Conservation (phyloP, 1,284 basidiomycete species). For the Boletus sp. region DNA sequence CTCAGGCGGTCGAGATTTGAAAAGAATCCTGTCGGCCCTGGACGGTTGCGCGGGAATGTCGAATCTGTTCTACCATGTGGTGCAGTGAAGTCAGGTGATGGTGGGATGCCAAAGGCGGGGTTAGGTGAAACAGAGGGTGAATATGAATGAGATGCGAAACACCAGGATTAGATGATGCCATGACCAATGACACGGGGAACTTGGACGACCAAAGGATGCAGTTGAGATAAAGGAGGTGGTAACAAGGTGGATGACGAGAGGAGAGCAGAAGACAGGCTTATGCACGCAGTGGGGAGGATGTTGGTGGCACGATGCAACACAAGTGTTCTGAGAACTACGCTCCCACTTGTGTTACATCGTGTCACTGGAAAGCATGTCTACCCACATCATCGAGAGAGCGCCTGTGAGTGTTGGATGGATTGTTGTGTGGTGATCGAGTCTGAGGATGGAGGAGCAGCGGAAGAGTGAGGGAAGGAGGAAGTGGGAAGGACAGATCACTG, state of each 20-base stretch:
- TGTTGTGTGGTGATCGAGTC: background rate
- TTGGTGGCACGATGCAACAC: conserved; percentile 23
- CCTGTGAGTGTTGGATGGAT: background rate
- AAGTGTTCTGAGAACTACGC: conserved; percentile 51
- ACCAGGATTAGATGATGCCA: background rate
- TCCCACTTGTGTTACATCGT: conserved; percentile 39
- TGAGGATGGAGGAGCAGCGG: background rate
- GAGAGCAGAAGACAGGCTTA: background rate
- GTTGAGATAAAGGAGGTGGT: background rate
- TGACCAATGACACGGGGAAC: background rate
- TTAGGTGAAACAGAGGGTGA: background rate
- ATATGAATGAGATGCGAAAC: background rate
- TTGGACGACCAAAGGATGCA: background rate
- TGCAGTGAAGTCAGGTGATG: conserved; percentile 10
- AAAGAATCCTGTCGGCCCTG: too few species aligned
- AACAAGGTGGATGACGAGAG: background rate
- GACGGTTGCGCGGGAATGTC: too few species aligned
- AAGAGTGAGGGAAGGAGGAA: background rate
- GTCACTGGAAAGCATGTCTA: background rate
- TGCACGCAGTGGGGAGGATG: background rate
- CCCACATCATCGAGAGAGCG: background rate
- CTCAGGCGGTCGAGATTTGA: too few species aligned
- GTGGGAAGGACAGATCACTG: background rate
- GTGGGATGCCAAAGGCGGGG: background rate
- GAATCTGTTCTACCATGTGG: background rate